phyloP scores from a whole-genome alignment of 1,284 basidiomycete genomes.

The Boletus sp. region DNA sequence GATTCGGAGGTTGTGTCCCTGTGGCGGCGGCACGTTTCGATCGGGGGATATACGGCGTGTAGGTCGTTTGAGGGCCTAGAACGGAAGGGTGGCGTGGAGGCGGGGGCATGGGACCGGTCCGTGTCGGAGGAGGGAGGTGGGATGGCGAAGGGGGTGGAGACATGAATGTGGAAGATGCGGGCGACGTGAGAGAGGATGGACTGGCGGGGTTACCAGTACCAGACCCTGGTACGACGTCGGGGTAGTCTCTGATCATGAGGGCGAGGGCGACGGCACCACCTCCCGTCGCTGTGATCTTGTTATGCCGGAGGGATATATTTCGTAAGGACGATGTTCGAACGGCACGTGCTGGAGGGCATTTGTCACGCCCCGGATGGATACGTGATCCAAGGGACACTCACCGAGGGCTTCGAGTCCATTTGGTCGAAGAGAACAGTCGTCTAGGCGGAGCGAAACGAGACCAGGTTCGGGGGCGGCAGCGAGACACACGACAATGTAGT shows the following conservation, averaged over 20 bases:
- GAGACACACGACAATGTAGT: conserved; percentile 76
- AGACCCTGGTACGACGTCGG: conserved; percentile 57
- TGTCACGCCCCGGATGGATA: conserved; percentile 2
- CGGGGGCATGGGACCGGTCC: conserved; percentile 46
- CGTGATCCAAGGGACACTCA: conserved; percentile 35
- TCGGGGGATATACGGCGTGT: conserved; percentile 76
- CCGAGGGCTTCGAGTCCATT: conserved; percentile 74
- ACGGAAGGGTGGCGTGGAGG: conserved; percentile 51
- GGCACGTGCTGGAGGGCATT: conserved; percentile 54
- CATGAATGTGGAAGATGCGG: conserved; percentile 18
- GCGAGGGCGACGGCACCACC: conserved; percentile 90
- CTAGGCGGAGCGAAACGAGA: conserved; percentile 75
- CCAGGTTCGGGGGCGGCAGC: conserved; percentile 51
- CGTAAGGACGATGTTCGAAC: conserved; percentile 79
- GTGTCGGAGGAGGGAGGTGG: conserved; percentile 32
- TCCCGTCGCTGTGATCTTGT: conserved; percentile 77
- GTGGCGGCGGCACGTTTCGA: conserved; percentile 39
- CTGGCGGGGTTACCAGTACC: neutral
- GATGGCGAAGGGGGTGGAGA: conserved; percentile 21
- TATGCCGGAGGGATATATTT: conserved; percentile 84
- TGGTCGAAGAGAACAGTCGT: conserved; percentile 75
- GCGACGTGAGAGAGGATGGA: conserved; percentile 18
- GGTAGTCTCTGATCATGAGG: conserved; percentile 93
- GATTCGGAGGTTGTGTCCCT: conserved; percentile 34
- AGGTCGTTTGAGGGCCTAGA: conserved; percentile 61